Base-by-base conservation (phyloP, 2,329 filamentous ascomycete species). In the Neonectria magnoliae region DNA sequence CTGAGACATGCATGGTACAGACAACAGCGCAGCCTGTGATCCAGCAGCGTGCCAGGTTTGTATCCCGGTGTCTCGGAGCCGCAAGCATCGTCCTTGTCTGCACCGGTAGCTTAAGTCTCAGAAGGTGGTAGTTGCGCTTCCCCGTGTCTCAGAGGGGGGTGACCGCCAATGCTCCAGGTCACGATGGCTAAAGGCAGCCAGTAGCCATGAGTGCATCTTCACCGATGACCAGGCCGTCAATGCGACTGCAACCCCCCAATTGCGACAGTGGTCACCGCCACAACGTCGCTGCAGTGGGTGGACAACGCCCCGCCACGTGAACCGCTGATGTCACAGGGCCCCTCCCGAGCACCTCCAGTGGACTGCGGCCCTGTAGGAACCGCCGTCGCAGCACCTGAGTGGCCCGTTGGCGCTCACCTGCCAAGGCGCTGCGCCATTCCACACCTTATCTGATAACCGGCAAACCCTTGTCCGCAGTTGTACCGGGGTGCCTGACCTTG, bases 391-490 rank as follows among this genome's bases (percentile, higher is more conserved):
- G 41, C 42, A 22, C 33, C 52, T 45, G 31, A 36, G 25, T 20
- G 29, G 52, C 41, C 56, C 56, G 44, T 41, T 18, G 16, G 18
- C 22, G 55, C 50, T 55, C 55, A 44, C 42, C 60, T 50, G 54
- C 60, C 60, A 58, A 58, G 33, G 41, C 47, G 31, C 16, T n/a
- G 16, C 47, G 36, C 54, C 56, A n/a, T 52, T 58, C 47, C 55
- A 58, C 55, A 63, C 55, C 55, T 63, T 64, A 58, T 64, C 61
- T 59, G 50, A 50, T 22, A 48, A 41, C n/a, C n/a, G 8, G 38
- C 18, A 38, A n/a, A 10, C 50, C 50, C 50, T 29, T 33, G 48
- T 36, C 13, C 29, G 16, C 27, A 22, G 29, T 16, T 20, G 20
- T 5, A 31, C 29, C 42, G 29, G 16, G 31, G 55, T 20, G 29